These are phyloP conservation scores for Rhodocollybia butyracea DNA, from an alignment of 768 basidiomycete species.

Conservation along the genomic window DNA sequence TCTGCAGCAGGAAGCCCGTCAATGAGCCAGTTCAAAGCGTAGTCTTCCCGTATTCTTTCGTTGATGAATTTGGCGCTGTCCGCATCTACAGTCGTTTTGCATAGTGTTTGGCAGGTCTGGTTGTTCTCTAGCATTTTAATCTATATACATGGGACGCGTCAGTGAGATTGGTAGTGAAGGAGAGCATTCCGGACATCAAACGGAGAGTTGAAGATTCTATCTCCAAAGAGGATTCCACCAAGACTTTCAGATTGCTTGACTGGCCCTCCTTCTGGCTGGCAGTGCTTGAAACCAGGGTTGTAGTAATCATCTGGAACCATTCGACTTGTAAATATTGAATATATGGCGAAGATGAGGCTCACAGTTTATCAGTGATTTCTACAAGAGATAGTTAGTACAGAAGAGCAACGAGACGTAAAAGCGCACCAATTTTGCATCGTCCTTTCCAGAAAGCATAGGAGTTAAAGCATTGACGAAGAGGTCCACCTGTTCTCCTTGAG, in stretches of 20 bases:
- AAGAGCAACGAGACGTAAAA: neutral
- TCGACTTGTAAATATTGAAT: neutral
- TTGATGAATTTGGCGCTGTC: slow-evolving; percentile 89
- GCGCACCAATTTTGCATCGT: slow-evolving; percentile 72
- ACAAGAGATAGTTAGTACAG: neutral
- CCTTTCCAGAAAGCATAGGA: slow-evolving; percentile 69
- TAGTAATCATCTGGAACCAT: slow-evolving; percentile 84
- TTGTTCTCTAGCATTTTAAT: slow-evolving; percentile 80
- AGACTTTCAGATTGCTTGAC: slow-evolving; percentile 78
- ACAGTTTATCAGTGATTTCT: slow-evolving; percentile 96
- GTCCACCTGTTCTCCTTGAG: slow-evolving; percentile 66
- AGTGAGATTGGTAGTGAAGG: slow-evolving; percentile 9
- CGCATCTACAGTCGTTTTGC: slow-evolving; percentile 53
- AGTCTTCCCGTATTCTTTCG: slow-evolving; percentile 86
- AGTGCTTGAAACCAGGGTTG: slow-evolving; percentile 82
- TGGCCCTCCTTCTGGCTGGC: slow-evolving; percentile 71
- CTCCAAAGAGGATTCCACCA: slow-evolving; percentile 95
- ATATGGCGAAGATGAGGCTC: slow-evolving; percentile 18
- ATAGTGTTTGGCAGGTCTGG: slow-evolving; percentile 73
- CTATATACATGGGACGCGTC: slow-evolving; percentile 37
- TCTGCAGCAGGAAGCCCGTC: slow-evolving; percentile 94
- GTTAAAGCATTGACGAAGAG: slow-evolving; percentile 87
- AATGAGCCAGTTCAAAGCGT: slow-evolving; percentile 91
- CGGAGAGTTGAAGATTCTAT: slow-evolving; percentile 88
- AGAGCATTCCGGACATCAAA: slow-evolving; percentile 61